phyloP scores from a whole-genome alignment of 1,284 basidiomycete genomes.

The Vanrija sp. region DNA sequence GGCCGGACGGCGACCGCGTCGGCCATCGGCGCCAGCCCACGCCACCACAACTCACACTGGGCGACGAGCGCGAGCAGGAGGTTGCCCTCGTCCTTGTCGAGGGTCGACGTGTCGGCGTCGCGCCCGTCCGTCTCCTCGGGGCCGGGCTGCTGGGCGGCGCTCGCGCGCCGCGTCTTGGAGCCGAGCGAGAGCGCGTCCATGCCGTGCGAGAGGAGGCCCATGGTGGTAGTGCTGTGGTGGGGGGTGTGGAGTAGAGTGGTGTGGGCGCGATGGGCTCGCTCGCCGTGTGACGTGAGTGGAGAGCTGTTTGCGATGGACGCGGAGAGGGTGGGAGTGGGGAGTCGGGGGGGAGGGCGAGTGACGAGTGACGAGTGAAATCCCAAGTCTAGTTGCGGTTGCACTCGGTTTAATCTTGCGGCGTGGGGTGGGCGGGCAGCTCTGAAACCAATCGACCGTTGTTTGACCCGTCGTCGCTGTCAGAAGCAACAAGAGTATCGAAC shows the following conservation, averaged over 20 bases:
- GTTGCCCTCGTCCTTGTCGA: constrained; percentile 51
- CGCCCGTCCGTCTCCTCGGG: constrained; percentile 30
- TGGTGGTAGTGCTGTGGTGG: constrained; percentile 4
- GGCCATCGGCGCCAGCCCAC: not conserved
- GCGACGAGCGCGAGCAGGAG: constrained; percentile 45
- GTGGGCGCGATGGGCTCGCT: not conserved
- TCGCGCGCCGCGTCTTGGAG: constrained; percentile 14
- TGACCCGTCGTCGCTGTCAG: too few relatives aligned
- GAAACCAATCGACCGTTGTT: too few relatives aligned
- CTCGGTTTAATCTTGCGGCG: too few relatives aligned
- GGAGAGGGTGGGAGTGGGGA: not conserved
- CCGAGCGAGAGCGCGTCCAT: constrained; percentile 28
- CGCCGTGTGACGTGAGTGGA: too few relatives aligned
- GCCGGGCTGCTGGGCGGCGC: constrained; percentile 9
- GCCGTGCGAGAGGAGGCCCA: constrained; percentile 30
- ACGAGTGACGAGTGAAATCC: too few relatives aligned
- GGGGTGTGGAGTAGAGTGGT: not conserved
- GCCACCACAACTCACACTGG: constrained; percentile 49
- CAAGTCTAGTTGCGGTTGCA: too few relatives aligned
- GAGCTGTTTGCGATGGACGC: not conserved
- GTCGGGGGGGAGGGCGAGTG: not conserved
- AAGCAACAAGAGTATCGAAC: too few relatives aligned
- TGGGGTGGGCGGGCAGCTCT: too few relatives aligned
- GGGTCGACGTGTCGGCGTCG: constrained; percentile 42
- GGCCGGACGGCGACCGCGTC: not conserved